Conservation (phyloP, 495 filamentous ascomycete species). For the Elasticomyces elasticus region DNA sequence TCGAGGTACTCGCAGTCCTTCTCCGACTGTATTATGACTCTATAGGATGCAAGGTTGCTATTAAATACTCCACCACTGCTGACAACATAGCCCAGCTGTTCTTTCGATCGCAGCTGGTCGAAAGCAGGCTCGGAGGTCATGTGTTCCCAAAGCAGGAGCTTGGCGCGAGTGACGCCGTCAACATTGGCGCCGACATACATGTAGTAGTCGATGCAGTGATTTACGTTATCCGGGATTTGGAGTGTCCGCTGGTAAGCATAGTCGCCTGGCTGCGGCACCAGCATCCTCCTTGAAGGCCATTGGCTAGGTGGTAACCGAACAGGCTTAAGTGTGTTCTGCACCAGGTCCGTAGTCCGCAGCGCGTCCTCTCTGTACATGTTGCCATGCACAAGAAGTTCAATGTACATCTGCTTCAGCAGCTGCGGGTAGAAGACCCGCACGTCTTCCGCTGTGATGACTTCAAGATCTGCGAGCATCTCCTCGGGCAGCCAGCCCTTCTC, state of each 20-base stretch:
- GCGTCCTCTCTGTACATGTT: conserved; percentile 96
- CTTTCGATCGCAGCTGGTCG: conserved; percentile 88
- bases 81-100: conserved; percentile 95
- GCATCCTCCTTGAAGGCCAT: conserved; percentile 65
- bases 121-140: conserved; percentile 88
- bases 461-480: conserved; percentile 67
- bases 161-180: conserved; percentile 58
- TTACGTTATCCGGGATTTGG: conserved; percentile 86
- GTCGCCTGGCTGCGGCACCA: conserved; percentile 73
- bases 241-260: conserved; percentile 70
- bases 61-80: conserved; percentile 65
- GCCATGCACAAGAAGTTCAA: conserved; percentile 81
- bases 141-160: conserved; percentile 76
- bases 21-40: conserved; percentile 93
- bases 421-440: conserved; percentile 70
- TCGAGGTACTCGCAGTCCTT: conserved; percentile 73
- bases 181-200: conserved; percentile 67
- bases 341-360: conserved; percentile 68
- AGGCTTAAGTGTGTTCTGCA: conserved; percentile 71
- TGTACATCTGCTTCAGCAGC: conserved; percentile 70
- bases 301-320: conserved; percentile 64
- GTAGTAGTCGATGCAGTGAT: conserved; percentile 90
- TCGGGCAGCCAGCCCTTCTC: conserved; percentile 74
- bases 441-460: conserved; percentile 60
- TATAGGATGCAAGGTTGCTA: conserved; percentile 67